Conservation (phyloP, 2,329 filamentous ascomycete genomes). For the Aspergillus arachidicola region DNA sequence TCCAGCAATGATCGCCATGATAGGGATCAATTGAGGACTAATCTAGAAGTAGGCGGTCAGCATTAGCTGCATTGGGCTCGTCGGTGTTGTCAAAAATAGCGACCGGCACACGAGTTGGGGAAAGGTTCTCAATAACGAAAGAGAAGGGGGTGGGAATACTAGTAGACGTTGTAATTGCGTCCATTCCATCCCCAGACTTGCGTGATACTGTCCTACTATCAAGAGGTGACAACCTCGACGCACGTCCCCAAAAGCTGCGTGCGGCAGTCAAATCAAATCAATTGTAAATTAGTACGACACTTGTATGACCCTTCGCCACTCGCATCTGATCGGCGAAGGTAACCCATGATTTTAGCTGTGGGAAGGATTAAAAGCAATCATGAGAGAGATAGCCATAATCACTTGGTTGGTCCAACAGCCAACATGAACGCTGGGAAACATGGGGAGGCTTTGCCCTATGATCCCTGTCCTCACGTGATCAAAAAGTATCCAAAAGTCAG, state of each 20-base stretch:
- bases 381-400: neutral
- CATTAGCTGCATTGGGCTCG: neutral
- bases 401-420: neutral
- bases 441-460: neutral
- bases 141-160: neutral
- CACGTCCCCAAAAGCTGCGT: neutral
- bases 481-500: constrained; percentile 13
- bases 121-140: too few relatives aligned
- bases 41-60: neutral
- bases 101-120: neutral
- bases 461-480: constrained; percentile 17
- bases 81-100: neutral
- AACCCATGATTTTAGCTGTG: neutral
- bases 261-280: neutral
- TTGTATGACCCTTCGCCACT: neutral
- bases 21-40: neutral
- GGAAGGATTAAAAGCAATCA: neutral
- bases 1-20: neutral
- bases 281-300: neutral
- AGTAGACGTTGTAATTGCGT: constrained; percentile 2
- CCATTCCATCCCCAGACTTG: constrained; percentile 10
- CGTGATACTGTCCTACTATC: constrained; percentile 1
- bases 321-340: neutral
- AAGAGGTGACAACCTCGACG: neutral
- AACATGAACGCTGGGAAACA: neutral